phyloP scores from a whole-genome alignment of 2,329 filamentous ascomycete species.

The Seiridium cupressi region DNA sequence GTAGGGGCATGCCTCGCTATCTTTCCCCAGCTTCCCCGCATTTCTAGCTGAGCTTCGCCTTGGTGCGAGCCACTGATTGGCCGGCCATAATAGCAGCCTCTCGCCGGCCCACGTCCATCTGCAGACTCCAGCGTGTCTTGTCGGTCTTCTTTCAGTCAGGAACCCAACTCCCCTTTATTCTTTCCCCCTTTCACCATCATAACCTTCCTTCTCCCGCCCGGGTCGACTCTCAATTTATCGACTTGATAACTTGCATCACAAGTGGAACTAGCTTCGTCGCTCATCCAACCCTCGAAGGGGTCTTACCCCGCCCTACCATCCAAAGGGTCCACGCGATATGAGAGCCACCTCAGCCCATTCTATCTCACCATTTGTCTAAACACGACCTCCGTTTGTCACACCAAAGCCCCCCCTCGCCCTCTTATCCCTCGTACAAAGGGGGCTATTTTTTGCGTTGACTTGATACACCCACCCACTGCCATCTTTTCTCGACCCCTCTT shows the following conservation, averaged over 20 bases:
- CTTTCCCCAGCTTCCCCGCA: background rate
- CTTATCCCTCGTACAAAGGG: background rate
- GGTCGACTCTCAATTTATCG: background rate
- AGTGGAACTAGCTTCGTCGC: background rate
- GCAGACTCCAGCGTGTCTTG: too few species aligned
- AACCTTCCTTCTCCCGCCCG: background rate
- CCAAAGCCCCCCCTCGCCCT: background rate
- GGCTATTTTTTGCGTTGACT: background rate
- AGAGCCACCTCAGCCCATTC: background rate
- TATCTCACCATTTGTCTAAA: background rate
- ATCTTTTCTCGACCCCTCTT: background rate
- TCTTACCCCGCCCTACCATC: background rate
- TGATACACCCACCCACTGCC: background rate
- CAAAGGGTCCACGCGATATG: conserved; percentile 4
- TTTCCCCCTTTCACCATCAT: background rate
- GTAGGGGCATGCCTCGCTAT: too few species aligned
- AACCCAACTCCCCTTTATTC: background rate
- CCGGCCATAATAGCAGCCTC: conserved; percentile 2
- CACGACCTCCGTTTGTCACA: conserved; percentile 2
- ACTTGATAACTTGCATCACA: background rate
- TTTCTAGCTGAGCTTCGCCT: conserved; percentile 1
- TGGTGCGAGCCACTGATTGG: background rate
- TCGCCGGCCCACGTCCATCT: background rate
- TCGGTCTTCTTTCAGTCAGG: background rate
- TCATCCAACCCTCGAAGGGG: background rate